These are phyloP conservation scores for Hypoxylon subgilvum DNA, from an alignment of 495 filamentous ascomycete species.

Conservation along the genomic window DNA sequence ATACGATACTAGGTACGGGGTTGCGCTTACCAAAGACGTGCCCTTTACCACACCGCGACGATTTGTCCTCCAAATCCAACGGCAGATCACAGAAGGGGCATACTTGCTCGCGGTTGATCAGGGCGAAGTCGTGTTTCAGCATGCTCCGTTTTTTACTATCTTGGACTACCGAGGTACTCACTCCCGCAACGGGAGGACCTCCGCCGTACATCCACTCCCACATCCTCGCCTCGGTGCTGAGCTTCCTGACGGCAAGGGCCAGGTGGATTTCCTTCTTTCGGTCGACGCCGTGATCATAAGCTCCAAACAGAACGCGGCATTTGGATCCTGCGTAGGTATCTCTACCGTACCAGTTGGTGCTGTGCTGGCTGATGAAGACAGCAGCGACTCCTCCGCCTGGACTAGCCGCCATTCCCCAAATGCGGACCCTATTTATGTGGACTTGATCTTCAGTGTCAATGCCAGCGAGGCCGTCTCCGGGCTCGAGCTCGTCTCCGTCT, in stretches of 20 bases:
- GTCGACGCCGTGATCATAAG: slow-evolving; percentile 23
- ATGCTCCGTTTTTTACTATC: slow-evolving; percentile 7
- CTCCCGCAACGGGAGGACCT: slow-evolving; percentile 49
- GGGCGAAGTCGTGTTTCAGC: slow-evolving; percentile 41
- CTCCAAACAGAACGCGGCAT: slow-evolving; percentile 49
- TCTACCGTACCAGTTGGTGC: slow-evolving; percentile 46
- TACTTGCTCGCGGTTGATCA: slow-evolving; percentile 33
- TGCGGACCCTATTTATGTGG: slow-evolving; percentile 51
- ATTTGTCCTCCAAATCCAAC: slow-evolving; percentile 20
- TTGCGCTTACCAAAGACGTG: slow-evolving; percentile 45
- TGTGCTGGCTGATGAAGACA: slow-evolving; percentile 48
- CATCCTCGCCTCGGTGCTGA: slow-evolving; percentile 51
- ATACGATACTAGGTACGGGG: background rate
- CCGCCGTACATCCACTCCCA: slow-evolving; percentile 58
- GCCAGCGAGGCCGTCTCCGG: slow-evolving; percentile 28
- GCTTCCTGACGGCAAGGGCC: slow-evolving; percentile 12
- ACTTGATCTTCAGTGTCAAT: slow-evolving; percentile 40
- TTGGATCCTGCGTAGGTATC: slow-evolving; percentile 51
- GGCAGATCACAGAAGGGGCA: slow-evolving; percentile 48
- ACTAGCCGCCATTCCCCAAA: slow-evolving; percentile 52
- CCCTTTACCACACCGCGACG: slow-evolving; percentile 36
- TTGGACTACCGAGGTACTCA: slow-evolving; percentile 3
- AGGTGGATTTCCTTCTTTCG: slow-evolving; percentile 3
- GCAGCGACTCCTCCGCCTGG: slow-evolving; percentile 52
- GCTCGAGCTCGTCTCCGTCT: slow-evolving; percentile 35